Evolutionary conservation across 2,329 filamentous ascomycete genomes (phyloP).

Genomic region (Epichloe scottii): DNA sequence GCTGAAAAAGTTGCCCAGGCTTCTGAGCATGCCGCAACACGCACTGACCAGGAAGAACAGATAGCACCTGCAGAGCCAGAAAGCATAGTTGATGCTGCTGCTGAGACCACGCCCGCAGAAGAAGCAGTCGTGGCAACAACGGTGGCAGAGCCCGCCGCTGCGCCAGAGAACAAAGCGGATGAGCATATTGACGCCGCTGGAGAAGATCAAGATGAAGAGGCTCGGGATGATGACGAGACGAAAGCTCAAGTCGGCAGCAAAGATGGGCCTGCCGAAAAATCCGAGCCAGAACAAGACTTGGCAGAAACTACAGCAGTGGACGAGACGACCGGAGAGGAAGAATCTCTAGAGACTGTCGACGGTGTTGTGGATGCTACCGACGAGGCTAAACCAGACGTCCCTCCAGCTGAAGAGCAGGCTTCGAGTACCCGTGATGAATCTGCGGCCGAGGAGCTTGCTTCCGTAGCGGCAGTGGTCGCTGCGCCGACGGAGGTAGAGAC

Average conservation of each 20-base stretch:
- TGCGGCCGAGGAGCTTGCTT: background rate
- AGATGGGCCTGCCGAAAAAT: background rate
- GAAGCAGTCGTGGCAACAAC: constrained; percentile 2
- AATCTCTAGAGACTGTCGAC: background rate
- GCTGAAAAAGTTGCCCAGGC: constrained; percentile 1
- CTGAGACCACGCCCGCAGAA: background rate
- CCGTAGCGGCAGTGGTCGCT: background rate
- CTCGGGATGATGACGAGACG: constrained; percentile 1
- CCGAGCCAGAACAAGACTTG: constrained; percentile 1
- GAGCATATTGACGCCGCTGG: background rate
- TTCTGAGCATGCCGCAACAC: background rate
- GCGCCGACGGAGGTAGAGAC: background rate
- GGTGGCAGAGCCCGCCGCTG: background rate
- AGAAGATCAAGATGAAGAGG: constrained; percentile 2
- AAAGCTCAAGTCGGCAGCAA: constrained; percentile 1
- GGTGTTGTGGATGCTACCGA: background rate
- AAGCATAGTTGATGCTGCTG: background rate
- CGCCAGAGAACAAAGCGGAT: background rate
- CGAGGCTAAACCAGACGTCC: background rate
- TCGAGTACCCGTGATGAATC: too few relatives aligned
- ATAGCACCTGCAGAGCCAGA: background rate
- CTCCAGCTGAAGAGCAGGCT: background rate
- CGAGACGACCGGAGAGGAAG: background rate
- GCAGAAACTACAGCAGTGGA: background rate
- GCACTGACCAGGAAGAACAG: background rate